Conservation (phyloP, 2,329 filamentous ascomycete species). For the Dendryphion nanum region DNA sequence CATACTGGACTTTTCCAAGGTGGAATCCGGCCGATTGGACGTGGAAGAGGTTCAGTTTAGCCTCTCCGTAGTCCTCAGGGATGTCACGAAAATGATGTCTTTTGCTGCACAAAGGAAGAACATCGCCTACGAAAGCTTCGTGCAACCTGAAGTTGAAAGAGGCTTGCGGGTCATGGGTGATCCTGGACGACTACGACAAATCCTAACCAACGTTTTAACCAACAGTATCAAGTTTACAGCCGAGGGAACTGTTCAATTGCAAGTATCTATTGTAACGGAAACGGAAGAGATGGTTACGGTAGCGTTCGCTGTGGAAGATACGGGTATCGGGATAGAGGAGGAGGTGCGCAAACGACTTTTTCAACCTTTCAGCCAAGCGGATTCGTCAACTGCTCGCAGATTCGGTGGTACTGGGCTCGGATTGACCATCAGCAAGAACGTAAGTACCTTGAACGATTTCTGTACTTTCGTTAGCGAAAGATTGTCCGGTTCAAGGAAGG, state of each 20-base stretch:
- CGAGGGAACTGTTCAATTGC: constrained; percentile 52
- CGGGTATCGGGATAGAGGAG: constrained; percentile 78
- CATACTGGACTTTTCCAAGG: constrained; percentile 86
- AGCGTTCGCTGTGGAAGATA: constrained; percentile 72
- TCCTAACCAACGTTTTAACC: constrained; percentile 75
- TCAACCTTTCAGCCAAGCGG: constrained; percentile 78
- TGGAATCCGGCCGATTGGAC: constrained; percentile 73
- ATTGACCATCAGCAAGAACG: constrained; percentile 76
- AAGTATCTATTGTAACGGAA: constrained; percentile 63
- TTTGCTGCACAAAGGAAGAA: constrained; percentile 82
- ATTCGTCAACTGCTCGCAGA: constrained; percentile 73
- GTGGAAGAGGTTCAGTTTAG: constrained; percentile 81
- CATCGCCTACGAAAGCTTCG: constrained; percentile 66
- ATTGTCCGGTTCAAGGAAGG: too few relatives aligned
- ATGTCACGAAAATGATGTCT: constrained; percentile 83
- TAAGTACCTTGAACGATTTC: too few relatives aligned
- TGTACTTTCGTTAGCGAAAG: too few relatives aligned
- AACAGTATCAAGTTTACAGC: constrained; percentile 44
- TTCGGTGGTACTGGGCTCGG: constrained; percentile 79
- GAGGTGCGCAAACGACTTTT: constrained; percentile 72
- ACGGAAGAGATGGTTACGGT: constrained; percentile 64
- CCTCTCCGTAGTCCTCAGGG: constrained; percentile 68
- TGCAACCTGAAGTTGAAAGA: constrained; percentile 60
- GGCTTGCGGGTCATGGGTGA: constrained; percentile 83
- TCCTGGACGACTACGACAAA: constrained; percentile 78